These are phyloP conservation scores for Tilletia caries DNA, from an alignment of 1,284 basidiomycete genomes.

Conservation along the genomic window DNA sequence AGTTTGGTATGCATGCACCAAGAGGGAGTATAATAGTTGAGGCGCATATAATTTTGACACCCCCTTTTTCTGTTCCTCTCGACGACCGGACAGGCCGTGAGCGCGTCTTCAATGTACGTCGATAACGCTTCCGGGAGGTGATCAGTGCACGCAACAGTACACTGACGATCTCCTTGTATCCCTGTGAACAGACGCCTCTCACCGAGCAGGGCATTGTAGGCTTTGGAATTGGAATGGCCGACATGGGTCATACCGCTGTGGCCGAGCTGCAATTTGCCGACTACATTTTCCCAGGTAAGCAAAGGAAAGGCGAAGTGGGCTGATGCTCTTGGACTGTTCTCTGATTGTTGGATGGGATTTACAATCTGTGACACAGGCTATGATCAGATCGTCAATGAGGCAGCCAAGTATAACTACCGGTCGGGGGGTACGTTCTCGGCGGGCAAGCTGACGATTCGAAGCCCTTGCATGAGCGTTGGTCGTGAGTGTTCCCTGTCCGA, in stretches of 20 bases:
- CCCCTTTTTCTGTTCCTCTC: too few relatives aligned
- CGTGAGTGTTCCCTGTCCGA: slow-evolving; percentile 18
- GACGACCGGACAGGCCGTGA: slow-evolving; percentile 64
- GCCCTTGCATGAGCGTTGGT: slow-evolving; percentile 51
- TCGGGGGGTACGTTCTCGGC: slow-evolving; percentile 79
- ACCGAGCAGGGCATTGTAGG: slow-evolving; percentile 76
- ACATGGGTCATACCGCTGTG: slow-evolving; percentile 90
- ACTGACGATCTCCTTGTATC: not conserved
- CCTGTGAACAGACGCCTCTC: slow-evolving; percentile 39
- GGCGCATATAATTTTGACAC: too few relatives aligned
- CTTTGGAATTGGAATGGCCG: slow-evolving; percentile 84
- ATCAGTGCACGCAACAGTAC: not conserved
- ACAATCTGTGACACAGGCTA: slow-evolving; percentile 25
- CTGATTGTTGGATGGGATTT: not conserved
- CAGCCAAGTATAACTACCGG: slow-evolving; percentile 85
- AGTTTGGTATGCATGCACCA: slow-evolving; percentile 76
- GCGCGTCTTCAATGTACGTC: slow-evolving; percentile 89
- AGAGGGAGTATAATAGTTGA: too few relatives aligned
- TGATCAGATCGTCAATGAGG: slow-evolving; percentile 83
- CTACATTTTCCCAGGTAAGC: slow-evolving; percentile 25
- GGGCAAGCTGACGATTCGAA: slow-evolving; percentile 80
- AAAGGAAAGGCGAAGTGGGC: not conserved
- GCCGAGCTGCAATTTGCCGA: slow-evolving; percentile 75
- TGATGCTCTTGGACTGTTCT: not conserved
- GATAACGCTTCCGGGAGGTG: not conserved